Base-by-base conservation (phyloP, 257 asterid genomes). In the Petunia secreta region DNA sequence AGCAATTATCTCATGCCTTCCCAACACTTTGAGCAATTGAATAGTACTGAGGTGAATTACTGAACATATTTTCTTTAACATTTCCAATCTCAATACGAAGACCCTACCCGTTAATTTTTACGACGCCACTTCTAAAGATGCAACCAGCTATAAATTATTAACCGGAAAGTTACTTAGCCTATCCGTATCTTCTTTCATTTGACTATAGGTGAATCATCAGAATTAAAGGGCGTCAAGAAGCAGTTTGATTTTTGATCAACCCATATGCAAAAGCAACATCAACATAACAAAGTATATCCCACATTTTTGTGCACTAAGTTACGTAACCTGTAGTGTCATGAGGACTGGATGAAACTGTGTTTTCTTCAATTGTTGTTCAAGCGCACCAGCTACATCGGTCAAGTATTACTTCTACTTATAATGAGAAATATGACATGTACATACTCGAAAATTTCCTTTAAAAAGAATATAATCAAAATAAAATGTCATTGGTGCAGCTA, bases 391-490 rank as follows among this genome's bases (percentile, higher is more conserved):
- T 48, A 25, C 77, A 71, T 11, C 5, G 43, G 10, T 39, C 50
- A 40, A 39, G 52, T 65, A 3, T 40, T 40, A 40, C 74, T 11
- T 73, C 62, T 73, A 73, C 46, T 10, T 10, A 36, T 48, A 50
- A 11, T 11, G 46, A 73, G 77, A 50, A 73, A 36, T 25, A 25
- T 3, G 0, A 73, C 78, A 73, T 73, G 78, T 73, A 50, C 46
- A 73, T 13, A 11, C 69, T 11, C 25, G 79, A 82, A 54, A 10
- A 71, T 86, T 84, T 75, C 81, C 80, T 82, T 81, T 76, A 39
- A 80, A 68, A 82, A 65, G 66, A 65, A 63, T 36, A 55, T 57
- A 63, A 53, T 55, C 59, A n/a, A 36, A 43, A 59, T 67, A 75
- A 78, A 68, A 85, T 60, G 59, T 44, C 80, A 44, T 5, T 8